phyloP scores from a whole-genome alignment of 2,329 filamentous ascomycete species.

The Scolecobasidium constrictum region DNA sequence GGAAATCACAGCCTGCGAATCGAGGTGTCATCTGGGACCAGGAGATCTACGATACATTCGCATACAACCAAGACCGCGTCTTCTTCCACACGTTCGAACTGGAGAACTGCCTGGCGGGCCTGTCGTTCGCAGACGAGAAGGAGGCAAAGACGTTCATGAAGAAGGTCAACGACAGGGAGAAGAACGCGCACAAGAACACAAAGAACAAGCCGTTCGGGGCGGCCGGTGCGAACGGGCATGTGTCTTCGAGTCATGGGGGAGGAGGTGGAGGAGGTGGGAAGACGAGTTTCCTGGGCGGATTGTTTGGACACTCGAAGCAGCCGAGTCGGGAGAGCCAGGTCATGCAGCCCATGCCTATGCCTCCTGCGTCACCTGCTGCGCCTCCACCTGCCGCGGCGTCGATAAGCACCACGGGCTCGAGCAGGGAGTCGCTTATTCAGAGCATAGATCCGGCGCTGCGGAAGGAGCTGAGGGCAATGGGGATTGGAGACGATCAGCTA shows the following conservation, averaged over 20 bases:
- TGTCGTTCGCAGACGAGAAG: conserved; percentile 94
- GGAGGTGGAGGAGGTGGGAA: conserved; percentile 21
- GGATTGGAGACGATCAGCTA: conserved; percentile 58
- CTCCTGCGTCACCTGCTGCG: conserved; percentile 13
- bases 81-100: conserved; percentile 98
- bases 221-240: conserved; percentile 19
- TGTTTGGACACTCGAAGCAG: conserved; percentile 25
- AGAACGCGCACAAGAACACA: conserved; percentile 86
- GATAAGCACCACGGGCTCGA: conserved; percentile 5
- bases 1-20: conserved; percentile 56
- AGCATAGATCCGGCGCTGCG: conserved; percentile 50
- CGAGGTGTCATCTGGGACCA: conserved; percentile 93
- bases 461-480: conserved; percentile 51
- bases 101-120: conserved; percentile 77
- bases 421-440: conserved; percentile 40
- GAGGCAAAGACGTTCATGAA: conserved; percentile 95
- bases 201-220: conserved; percentile 61
- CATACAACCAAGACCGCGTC: conserved; percentile 91
- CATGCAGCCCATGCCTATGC: conserved; percentile 16
- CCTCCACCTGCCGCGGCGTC: conserved; percentile 2
- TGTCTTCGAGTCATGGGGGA: conserved; percentile 13
- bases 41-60: conserved; percentile 91
- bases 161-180: conserved; percentile 93
- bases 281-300: conserved; percentile 38
- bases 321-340: no score